phyloP scores from a whole-genome alignment of 169 alveolate genomes.

The Plasmodium fragile region DNA sequence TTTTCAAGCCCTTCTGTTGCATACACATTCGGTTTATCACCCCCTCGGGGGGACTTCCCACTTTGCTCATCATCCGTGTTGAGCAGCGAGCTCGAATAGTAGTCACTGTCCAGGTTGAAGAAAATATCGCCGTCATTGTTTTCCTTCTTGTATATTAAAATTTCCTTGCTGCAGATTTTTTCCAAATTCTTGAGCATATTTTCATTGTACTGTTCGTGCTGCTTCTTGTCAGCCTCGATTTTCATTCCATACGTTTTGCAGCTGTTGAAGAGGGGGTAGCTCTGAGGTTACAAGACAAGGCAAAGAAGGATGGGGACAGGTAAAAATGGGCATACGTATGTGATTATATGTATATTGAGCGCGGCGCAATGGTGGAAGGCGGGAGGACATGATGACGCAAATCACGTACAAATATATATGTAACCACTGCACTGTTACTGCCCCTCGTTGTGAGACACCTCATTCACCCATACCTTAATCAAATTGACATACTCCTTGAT shows the following conservation, averaged over 20 bases:
- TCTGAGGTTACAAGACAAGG: constrained; percentile 25
- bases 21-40: neutral
- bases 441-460: neutral
- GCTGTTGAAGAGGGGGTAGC: constrained; percentile 47
- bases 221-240: constrained; percentile 70
- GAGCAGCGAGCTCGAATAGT: constrained; percentile 49
- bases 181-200: constrained; percentile 15
- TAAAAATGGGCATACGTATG: neutral
- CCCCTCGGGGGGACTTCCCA: neutral
- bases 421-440: neutral
- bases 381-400: neutral
- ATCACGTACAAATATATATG: no score
- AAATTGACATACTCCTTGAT: constrained; percentile 50
- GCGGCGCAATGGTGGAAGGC: neutral
- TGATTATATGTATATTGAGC: neutral
- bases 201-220: constrained; percentile 38
- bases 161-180: constrained; percentile 19
- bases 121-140: constrained; percentile 32
- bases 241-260: constrained; percentile 75
- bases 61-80: constrained; percentile 49
- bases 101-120: constrained; percentile 67
- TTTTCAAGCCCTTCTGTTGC: neutral
- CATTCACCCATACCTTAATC: constrained; percentile 28
- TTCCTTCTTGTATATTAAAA: constrained; percentile 28
- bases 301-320: no score